Percentiles rank a stretch among this genome's conserved stretches.
These are phyloP conservation scores for Pichia cabralensis DNA, from an alignment of 805 yeast species.

Conservation along the genomic window DNA sequence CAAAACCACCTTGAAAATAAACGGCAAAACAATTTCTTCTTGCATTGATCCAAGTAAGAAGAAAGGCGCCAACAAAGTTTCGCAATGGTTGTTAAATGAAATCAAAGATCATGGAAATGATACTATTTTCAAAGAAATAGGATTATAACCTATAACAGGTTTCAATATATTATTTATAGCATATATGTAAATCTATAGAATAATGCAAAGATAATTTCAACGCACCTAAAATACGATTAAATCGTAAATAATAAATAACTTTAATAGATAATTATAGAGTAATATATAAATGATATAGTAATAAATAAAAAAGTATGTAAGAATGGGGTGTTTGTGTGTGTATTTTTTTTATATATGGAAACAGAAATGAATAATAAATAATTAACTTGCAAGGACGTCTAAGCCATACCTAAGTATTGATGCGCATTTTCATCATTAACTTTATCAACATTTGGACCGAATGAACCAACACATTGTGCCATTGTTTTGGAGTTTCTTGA, in stretches of 20 bases:
- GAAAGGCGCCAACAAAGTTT: constrained; percentile 31
- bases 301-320: not conserved
- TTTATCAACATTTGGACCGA: constrained; percentile 59
- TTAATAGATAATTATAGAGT: not conserved
- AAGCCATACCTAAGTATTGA: constrained; percentile 24
- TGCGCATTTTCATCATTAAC: constrained; percentile 36
- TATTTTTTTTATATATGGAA: not conserved
- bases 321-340: not conserved
- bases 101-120: constrained; percentile 4
- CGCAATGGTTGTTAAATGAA: constrained; percentile 22
- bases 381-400: not conserved
- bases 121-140: constrained; percentile 2
- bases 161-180: too few species aligned
- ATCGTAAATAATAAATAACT: too few species aligned
- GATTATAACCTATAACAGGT: too few species aligned
- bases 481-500: constrained; percentile 83
- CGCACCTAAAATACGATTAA: too few species aligned
- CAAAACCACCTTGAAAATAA: constrained; percentile 21
- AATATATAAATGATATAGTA: not conserved
- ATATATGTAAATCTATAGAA: constrained; percentile 2
- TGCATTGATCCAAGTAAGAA: constrained; percentile 28
- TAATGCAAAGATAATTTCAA: too few species aligned
- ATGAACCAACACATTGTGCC: constrained; percentile 75
- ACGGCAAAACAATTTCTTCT: constrained; percentile 25
- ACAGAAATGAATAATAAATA: constrained; percentile 10